Evolutionary conservation across 805 yeast species (phyloP), one percentile per base, ranked within the genome.

Genomic region (Metschnikowia gelsemii): DNA sequence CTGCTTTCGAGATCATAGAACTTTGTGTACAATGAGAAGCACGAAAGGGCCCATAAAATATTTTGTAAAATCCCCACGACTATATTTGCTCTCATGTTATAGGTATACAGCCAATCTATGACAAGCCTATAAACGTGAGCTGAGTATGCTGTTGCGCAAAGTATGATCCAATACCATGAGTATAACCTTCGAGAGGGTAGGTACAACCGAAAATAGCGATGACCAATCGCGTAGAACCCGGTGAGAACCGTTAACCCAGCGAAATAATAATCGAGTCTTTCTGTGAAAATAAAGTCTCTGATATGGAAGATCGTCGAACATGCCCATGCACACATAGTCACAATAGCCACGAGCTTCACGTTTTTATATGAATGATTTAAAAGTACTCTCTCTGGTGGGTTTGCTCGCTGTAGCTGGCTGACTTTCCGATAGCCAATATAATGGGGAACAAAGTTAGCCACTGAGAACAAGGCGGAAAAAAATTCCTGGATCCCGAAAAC

Each of bases 41-140:
- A 66, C 14, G 59, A 46, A 8, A 55, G 38, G 19, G 48, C 55
- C 55, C 68, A 57, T 16, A 59, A 47, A 2, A 75, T 46, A 59
- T 89, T 85, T 54, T 91, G 97, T 4, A 82, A 47, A 3, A 89
- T 42, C 0, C 97, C 99, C 38, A 88, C 75, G 0, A 75, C 61
- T 2, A 93, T 81, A 55, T 93, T 91, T 20, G 93, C 95, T 49
- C 78, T 75, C 98, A 93, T 91, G 64, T 91, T 91, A 61, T 93
- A 93, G 2, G 95, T 82, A 63, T 91, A 91, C 43, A 88, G 84
- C 91, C 96, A 91, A 51, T 83, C 84, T 8, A 76, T 59, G 11
- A 75, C 66, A 24, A 93, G 66, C 46, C 91, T 73, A 24, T 75
- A 57, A 9, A 93, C 68, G 61, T 91, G 99, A 12, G 69, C 65